Conservation (phyloP, 108 stramenopile genomes). For the Discostella pseudostelligera region DNA sequence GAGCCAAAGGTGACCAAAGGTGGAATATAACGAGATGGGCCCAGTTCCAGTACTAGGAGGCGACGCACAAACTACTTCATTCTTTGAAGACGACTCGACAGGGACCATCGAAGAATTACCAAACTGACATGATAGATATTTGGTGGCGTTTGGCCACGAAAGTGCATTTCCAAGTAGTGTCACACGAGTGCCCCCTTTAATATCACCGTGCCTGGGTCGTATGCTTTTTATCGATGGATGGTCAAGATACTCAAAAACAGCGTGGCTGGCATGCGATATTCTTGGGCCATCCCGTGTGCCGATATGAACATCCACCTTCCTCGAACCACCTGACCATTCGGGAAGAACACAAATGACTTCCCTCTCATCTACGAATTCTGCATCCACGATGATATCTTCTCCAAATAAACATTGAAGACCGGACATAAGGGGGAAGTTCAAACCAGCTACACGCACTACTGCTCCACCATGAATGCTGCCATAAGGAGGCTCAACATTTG, state of each 20-base stretch:
- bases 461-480: constrained; percentile 38
- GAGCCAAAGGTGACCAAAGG: constrained; percentile 17
- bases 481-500: constrained; percentile 26
- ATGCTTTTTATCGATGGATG: constrained; percentile 28
- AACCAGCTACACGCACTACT: constrained; percentile 22
- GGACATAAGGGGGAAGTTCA: constrained; percentile 27
- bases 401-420: constrained; percentile 41
- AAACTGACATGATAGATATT: constrained; percentile 38
- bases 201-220: constrained; percentile 25
- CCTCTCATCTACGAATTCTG: constrained; percentile 19
- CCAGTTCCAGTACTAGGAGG: constrained; percentile 8
- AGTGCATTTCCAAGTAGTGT: constrained; percentile 10
- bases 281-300: constrained; percentile 7
- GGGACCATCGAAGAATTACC: constrained; percentile 28
- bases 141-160: constrained; percentile 19
- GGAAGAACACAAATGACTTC: constrained; percentile 27
- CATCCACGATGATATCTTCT: constrained; percentile 7
- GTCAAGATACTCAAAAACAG: constrained; percentile 30
- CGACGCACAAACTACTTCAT: constrained; percentile 17
- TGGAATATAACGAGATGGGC: constrained; percentile 16
- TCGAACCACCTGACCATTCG: constrained; percentile 16
- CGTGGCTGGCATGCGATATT: constrained; percentile 20
- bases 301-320: constrained; percentile 17
- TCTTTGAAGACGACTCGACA: not conserved
- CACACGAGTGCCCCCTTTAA: constrained; percentile 34